phyloP scores from a whole-genome alignment of 2,329 filamentous ascomycete species.

The Cercospora citrullina region DNA sequence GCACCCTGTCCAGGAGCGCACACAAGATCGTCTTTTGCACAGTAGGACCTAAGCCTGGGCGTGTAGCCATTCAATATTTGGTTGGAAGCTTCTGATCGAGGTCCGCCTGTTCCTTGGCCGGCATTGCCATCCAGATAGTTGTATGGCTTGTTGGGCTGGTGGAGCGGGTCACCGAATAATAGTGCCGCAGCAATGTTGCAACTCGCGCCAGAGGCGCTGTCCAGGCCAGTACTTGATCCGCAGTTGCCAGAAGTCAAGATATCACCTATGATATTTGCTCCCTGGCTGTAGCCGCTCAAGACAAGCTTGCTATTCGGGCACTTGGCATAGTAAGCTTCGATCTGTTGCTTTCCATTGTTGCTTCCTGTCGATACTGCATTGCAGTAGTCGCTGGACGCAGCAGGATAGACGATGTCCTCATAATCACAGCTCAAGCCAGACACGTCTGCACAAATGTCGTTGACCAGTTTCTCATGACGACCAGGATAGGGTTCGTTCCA shows the following conservation, averaged over 20 bases:
- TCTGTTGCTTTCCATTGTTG: conserved; percentile 41
- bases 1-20: conserved; percentile 40
- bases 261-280: conserved; percentile 39
- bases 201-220: conserved; percentile 29
- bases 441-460: conserved; percentile 27
- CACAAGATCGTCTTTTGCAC: conserved; percentile 43
- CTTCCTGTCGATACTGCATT: conserved; percentile 42
- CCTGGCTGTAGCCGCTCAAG: conserved; percentile 47
- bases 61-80: conserved; percentile 31
- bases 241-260: conserved; percentile 37
- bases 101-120: conserved; percentile 29
- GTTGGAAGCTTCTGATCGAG: conserved; percentile 37
- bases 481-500: conserved; percentile 30
- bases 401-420: conserved; percentile 27
- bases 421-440: conserved; percentile 26
- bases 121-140: conserved; percentile 33
- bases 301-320: conserved; percentile 47
- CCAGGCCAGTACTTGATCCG: conserved; percentile 40
- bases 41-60: conserved; percentile 41
- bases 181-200: conserved; percentile 29
- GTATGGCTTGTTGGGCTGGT: conserved; percentile 34
- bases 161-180: conserved; percentile 36
- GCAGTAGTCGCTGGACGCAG: conserved; percentile 39
- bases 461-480: conserved; percentile 26
- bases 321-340: conserved; percentile 42